Percentiles rank a stretch among this genome's conserved stretches.
Evolutionary conservation across 2,329 filamentous ascomycete genomes (phyloP).

Genomic region (Penicillium sp.): DNA sequence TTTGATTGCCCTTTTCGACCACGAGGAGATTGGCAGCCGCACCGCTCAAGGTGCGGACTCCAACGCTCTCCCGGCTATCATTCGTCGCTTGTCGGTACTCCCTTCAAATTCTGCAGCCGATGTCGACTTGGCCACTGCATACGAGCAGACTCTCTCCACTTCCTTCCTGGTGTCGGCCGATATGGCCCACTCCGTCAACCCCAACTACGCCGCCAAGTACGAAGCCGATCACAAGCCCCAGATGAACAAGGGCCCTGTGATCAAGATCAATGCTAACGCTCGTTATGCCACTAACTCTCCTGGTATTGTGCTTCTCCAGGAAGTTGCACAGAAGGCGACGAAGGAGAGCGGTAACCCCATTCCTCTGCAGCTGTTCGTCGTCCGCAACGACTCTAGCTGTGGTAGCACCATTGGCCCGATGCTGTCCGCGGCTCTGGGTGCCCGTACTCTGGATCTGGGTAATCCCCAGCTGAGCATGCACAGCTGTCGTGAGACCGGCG

Average conservation of each 20-base stretch:
- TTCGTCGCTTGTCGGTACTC: constrained; percentile 80
- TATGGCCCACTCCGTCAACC: constrained; percentile 95
- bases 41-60: constrained; percentile 93
- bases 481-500: constrained; percentile 89
- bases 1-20: constrained; percentile 91
- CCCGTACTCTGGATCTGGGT: constrained; percentile 85
- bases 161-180: constrained; percentile 95
- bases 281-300: constrained; percentile 96
- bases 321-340: constrained; percentile 67
- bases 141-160: constrained; percentile 85
- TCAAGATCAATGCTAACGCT: constrained; percentile 98
- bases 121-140: constrained; percentile 70
- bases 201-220: constrained; percentile 91
- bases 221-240: constrained; percentile 85
- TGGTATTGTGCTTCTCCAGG: constrained; percentile 87
- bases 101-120: constrained; percentile 60
- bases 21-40: constrained; percentile 92
- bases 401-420: constrained; percentile 98
- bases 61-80: constrained; percentile 81
- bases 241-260: constrained; percentile 94
- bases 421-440: constrained; percentile 80
- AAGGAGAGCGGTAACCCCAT: constrained; percentile 63
- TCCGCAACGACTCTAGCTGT: constrained; percentile 90
- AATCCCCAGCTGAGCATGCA: constrained; percentile 97
- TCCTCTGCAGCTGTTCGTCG: constrained; percentile 91